Evolutionary conservation across 345 rosid genomes (phyloP).

Genomic region (Populus simonii): DNA sequence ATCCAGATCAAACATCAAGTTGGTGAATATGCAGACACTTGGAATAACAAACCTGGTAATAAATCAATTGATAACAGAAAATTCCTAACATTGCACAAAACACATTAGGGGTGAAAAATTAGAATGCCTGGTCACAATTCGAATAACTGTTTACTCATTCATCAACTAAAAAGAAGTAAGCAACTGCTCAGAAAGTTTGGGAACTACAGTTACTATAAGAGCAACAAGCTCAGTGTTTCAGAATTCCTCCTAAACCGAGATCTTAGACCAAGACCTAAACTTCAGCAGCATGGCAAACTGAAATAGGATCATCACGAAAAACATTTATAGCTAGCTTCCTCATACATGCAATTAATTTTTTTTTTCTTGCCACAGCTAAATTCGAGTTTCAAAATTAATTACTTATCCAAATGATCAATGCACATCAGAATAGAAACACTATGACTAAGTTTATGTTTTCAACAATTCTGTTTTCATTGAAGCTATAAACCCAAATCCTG

Average conservation of each 20-base stretch:
- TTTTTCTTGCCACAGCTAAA: neutral
- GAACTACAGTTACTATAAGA: neutral
- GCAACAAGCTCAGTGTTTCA: neutral
- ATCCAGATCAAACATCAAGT: neutral
- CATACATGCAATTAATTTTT: neutral
- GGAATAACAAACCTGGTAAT: neutral
- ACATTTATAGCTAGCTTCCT: neutral
- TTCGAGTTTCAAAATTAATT: neutral
- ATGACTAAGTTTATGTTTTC: neutral
- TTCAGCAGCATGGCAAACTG: neutral
- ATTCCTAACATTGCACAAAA: neutral
- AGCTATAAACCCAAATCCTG: neutral
- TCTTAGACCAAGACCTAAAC: neutral
- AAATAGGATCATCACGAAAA: neutral
- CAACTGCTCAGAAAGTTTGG: neutral
- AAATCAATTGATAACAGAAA: neutral
- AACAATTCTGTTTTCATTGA: neutral
- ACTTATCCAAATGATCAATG: neutral
- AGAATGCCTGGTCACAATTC: neutral
- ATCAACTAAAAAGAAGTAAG: neutral
- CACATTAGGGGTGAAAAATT: neutral
- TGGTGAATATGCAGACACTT: neutral
- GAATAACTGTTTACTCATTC: neutral
- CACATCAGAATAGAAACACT: neutral
- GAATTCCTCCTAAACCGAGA: neutral